Base-by-base conservation (phyloP, 2,329 filamentous ascomycete species). In the Colletotrichum agaves region DNA sequence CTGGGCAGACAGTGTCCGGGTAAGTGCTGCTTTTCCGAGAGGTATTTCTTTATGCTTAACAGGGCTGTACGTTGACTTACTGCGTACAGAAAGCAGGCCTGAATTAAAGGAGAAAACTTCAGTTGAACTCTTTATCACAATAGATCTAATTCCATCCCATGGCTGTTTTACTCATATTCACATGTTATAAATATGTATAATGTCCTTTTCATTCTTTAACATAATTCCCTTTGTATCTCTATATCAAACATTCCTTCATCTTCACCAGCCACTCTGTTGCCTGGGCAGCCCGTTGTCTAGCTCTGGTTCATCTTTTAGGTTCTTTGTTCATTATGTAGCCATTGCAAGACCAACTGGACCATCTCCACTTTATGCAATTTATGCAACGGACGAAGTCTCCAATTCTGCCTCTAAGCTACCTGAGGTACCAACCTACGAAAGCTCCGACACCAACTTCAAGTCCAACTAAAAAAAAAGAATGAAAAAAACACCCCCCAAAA, bases 11-110 rank as follows among this genome's bases (percentile, higher is more conserved):
- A n/a, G 27, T 37, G 52, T n/a, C n/a, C n/a, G n/a, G n/a, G n/a
- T 10, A 58, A 39, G 37, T 27, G 33, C 52, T 31, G 63, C 35
- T 43, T 66, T 66, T 12, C 49, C 58, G 23, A 31, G 56, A 13
- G 31, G n/a, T 53, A 31, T 27, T 37, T 37, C 33, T 37, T 53
- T 37, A 53, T 53, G 49, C 49, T 52, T 52, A 52, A 52, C 46
- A 49, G 47, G 15, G 47, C 27, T 37, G 8, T 17, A 12, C 8
- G 33, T 19, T 53, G 31, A 21, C 17, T 53, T 39, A 15, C n/a
- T 39, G 33, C n/a, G n/a, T n/a, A n/a, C n/a, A n/a, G n/a, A n/a
- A 35, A 19, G 13, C 17, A 37, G 33, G n/a, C n/a, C n/a, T n/a
- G 31, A 39, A 33, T 27, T 49, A 10, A n/a, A n/a, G 12, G 12